Evolutionary conservation across 176 grass and related monocot species (phyloP).

Genomic region (Aegilops longissima): DNA sequence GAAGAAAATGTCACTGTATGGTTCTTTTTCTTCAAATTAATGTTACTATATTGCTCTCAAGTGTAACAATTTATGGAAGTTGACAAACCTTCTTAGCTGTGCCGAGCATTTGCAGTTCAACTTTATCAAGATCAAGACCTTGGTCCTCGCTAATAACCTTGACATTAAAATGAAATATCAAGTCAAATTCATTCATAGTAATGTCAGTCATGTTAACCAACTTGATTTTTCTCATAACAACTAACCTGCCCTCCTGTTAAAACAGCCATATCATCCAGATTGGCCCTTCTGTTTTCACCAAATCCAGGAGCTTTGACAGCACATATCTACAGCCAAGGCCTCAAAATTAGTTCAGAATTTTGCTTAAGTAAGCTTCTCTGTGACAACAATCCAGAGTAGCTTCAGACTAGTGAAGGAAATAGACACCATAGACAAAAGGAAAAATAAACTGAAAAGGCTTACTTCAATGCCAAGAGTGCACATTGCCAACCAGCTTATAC

Average conservation of each 20-base stretch:
- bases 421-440: neutral
- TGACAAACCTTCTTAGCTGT: constrained; percentile 87
- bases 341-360: constrained; percentile 20
- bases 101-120: constrained; percentile 84
- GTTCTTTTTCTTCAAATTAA: neutral
- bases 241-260: constrained; percentile 87
- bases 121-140: constrained; percentile 68
- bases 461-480: neutral
- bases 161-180: constrained; percentile 36
- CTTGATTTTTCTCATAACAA: constrained; percentile 1
- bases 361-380: constrained; percentile 24
- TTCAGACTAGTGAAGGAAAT: neutral
- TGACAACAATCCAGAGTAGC: neutral
- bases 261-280: constrained; percentile 88
- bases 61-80: constrained; percentile 19
- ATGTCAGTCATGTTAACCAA: neutral
- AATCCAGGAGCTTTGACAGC: constrained; percentile 96
- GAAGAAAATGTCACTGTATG: constrained; percentile 29
- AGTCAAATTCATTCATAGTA: constrained; percentile 22
- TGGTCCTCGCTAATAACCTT: constrained; percentile 84
- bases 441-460: neutral
- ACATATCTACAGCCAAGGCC: constrained; percentile 62
- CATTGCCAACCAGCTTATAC: neutral
- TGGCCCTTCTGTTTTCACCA: constrained; percentile 91
- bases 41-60: constrained; percentile 15